A percentile compares a stretch with the other conserved stretches of the same genome.
phyloP scores from a whole-genome alignment of 2,329 filamentous ascomycete species.

The Zymoseptoria pseudotritici region DNA sequence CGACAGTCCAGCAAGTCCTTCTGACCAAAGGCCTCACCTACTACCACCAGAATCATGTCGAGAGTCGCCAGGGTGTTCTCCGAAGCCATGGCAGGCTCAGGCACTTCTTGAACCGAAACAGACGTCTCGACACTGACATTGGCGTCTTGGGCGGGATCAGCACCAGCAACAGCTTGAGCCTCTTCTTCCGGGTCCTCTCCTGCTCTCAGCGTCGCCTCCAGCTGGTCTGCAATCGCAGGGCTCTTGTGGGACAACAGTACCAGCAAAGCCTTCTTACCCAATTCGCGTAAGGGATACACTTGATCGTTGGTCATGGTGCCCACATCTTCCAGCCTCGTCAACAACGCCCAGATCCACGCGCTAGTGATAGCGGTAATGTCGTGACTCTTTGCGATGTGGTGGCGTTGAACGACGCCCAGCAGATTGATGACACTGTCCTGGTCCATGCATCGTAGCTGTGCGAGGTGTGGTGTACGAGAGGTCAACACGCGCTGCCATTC shows the following conservation, averaged over 20 bases:
- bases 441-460: constrained; percentile 48
- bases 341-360: constrained; percentile 76
- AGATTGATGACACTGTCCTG: constrained; percentile 60
- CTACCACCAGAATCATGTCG: constrained; percentile 85
- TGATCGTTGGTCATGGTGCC: constrained; percentile 70
- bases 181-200: not conserved
- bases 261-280: constrained; percentile 62
- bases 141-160: not conserved
- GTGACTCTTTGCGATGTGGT: constrained; percentile 56
- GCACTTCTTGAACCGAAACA: not conserved
- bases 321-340: constrained; percentile 61
- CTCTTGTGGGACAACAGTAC: constrained; percentile 24
- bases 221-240: constrained; percentile 20
- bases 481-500: constrained; percentile 46
- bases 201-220: constrained; percentile 16
- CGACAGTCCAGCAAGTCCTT: constrained; percentile 73
- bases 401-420: constrained; percentile 50
- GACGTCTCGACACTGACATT: not conserved
- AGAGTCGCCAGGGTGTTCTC: constrained; percentile 53
- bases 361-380: constrained; percentile 60
- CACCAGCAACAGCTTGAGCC: constrained; percentile 11
- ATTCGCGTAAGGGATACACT: constrained; percentile 66
- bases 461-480: constrained; percentile 40
- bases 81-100: not conserved
- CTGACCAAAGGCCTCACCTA: constrained; percentile 85